Percentiles rank a stretch among this genome's conserved stretches.
These are phyloP conservation scores for Neopestalotiopsis sp. DNA, from an alignment of 2,329 filamentous ascomycete species.

Conservation along the genomic window DNA sequence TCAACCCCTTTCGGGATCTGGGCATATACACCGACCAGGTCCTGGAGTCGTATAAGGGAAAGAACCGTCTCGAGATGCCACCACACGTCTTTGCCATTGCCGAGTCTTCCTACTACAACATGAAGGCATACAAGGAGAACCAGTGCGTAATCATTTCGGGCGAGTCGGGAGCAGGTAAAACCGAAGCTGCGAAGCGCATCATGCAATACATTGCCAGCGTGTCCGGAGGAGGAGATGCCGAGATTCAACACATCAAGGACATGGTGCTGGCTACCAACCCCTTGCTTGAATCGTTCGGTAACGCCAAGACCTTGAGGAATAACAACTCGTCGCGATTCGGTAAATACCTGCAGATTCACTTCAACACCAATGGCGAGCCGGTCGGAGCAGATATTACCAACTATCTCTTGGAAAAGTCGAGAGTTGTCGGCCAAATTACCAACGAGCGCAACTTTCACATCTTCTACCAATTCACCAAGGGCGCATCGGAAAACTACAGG, in stretches of 20 bases:
- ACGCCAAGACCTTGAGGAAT: slow-evolving; percentile 96
- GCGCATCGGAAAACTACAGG: slow-evolving; percentile 84
- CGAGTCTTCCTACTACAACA: slow-evolving; percentile 97
- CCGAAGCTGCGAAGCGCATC: slow-evolving; percentile 95
- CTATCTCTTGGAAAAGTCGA: slow-evolving; percentile 92
- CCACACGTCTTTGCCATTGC: slow-evolving; percentile 96
- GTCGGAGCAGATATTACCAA: slow-evolving; percentile 98
- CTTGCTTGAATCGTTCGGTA: slow-evolving; percentile 95
- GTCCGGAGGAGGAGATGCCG: slow-evolving; percentile 81
- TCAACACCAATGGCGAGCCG: slow-evolving; percentile 89
- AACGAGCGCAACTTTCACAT: slow-evolving; percentile 99
- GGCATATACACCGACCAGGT: slow-evolving; percentile 97
- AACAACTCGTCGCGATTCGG: slow-evolving; percentile 99
- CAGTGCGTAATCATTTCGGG: slow-evolving; percentile 99
- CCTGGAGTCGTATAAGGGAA: slow-evolving; percentile 91
- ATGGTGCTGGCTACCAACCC: slow-evolving; percentile 99
- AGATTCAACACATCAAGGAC: slow-evolving; percentile 97
- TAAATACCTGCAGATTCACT: slow-evolving; percentile 97
- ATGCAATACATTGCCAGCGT: slow-evolving; percentile 99
- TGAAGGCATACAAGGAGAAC: slow-evolving; percentile 99
- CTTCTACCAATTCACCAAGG: slow-evolving; percentile 98
- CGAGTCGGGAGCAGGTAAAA: slow-evolving; percentile 97
- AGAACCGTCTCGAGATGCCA: slow-evolving; percentile 93
- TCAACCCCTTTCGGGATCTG: slow-evolving; percentile 96
- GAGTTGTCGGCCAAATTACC: slow-evolving; percentile 91